Evolutionary conservation across 129 eudicot species (phyloP).

Genomic region (Pseudognaphalium luteoalbum): DNA sequence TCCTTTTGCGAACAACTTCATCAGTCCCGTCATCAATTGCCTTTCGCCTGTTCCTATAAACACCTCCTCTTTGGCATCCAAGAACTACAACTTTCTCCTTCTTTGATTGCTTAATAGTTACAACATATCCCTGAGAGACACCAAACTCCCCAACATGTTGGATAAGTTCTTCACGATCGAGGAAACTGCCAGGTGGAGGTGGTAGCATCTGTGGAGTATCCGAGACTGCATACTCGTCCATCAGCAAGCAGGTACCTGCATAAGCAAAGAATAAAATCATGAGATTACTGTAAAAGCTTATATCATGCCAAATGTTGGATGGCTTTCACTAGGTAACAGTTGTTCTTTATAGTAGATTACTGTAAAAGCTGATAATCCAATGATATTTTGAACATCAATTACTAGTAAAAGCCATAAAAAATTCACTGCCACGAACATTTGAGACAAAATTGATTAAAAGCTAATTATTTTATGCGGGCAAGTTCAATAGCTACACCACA

Average conservation of each 20-base stretch:
- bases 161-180: constrained; percentile 86
- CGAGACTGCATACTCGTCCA: constrained; percentile 43
- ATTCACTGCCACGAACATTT: not conserved
- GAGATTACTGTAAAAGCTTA: constrained; percentile 1
- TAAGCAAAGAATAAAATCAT: constrained; percentile 12
- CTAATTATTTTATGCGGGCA: not conserved
- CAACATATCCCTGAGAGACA: constrained; percentile 79
- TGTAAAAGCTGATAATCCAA: not conserved
- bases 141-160: constrained; percentile 84
- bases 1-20: constrained; percentile 64
- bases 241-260: constrained; percentile 28
- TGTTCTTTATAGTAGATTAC: not conserved
- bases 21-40: constrained; percentile 52
- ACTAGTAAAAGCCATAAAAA: not conserved
- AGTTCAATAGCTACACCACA: constrained; percentile 6
- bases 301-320: constrained; percentile 1
- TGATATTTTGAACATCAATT: not conserved
- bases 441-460: not conserved
- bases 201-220: constrained; percentile 79
- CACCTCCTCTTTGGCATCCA: constrained; percentile 97
- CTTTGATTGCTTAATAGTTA: constrained; percentile 82
- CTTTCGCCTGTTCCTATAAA: constrained; percentile 71
- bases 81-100: constrained; percentile 75
- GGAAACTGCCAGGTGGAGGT: constrained; percentile 85
- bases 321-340: not conserved